Percentiles rank a stretch among this genome's conserved stretches.
Evolutionary conservation across 148 eudicot species (phyloP).

Genomic region (Linanthus parryae): DNA sequence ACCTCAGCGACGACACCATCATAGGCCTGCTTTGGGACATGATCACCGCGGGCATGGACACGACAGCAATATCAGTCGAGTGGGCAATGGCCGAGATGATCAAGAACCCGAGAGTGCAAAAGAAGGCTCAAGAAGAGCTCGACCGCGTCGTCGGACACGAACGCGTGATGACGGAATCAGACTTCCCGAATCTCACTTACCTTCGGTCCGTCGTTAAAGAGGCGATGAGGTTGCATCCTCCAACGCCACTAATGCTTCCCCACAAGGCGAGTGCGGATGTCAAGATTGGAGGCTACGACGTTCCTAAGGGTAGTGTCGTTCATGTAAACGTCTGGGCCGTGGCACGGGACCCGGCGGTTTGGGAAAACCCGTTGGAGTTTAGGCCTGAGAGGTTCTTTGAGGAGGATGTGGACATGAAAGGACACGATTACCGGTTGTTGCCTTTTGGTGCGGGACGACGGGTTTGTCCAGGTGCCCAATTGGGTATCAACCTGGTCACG

Average conservation of each 20-base stretch:
- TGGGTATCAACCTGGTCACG: slow-evolving; percentile 66
- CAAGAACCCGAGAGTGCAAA: slow-evolving; percentile 69
- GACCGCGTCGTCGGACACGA: slow-evolving; percentile 55
- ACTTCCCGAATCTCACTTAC: slow-evolving; percentile 71
- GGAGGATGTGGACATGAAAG: slow-evolving; percentile 76
- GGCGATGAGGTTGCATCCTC: slow-evolving; percentile 73
- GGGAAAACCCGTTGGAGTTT: slow-evolving; percentile 56
- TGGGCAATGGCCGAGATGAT: slow-evolving; percentile 86
- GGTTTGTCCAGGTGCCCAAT: slow-evolving; percentile 73
- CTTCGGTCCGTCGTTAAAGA: slow-evolving; percentile 64
- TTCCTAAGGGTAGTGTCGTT: slow-evolving; percentile 65
- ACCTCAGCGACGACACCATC: slow-evolving; percentile 72
- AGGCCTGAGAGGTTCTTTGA: slow-evolving; percentile 68
- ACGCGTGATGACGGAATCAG: slow-evolving; percentile 66
- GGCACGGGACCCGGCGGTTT: slow-evolving; percentile 58
- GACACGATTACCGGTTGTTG: slow-evolving; percentile 58
- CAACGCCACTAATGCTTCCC: slow-evolving; percentile 84
- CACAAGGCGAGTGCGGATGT: slow-evolving; percentile 65
- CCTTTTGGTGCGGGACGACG: slow-evolving; percentile 85
- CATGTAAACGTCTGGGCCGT: slow-evolving; percentile 80
- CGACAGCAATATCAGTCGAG: slow-evolving; percentile 60
- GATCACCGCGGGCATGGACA: slow-evolving; percentile 91
- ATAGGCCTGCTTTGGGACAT: slow-evolving; percentile 89
- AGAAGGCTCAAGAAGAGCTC: slow-evolving; percentile 85
- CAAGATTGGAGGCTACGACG: slow-evolving; percentile 72